Conservation (phyloP, 495 filamentous ascomycete species). For the Podospora fimiseda region DNA sequence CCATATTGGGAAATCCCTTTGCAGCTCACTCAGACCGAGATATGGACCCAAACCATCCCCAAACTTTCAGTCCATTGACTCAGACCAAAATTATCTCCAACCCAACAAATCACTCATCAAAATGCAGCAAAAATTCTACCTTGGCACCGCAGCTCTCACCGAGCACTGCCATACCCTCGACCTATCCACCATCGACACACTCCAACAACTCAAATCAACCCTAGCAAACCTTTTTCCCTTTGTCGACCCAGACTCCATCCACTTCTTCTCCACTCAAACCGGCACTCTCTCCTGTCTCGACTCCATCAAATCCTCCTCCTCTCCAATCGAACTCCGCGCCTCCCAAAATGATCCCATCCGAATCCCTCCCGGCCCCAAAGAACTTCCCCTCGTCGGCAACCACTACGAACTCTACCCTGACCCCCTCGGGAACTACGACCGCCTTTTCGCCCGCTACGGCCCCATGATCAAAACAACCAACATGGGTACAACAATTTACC, state of each 20-base stretch:
- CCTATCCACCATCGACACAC: background rate
- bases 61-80: too few species aligned
- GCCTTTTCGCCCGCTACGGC: conserved; percentile 49
- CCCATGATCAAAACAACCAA: conserved; percentile 48
- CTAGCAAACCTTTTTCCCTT: background rate
- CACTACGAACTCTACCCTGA: conserved; percentile 54
- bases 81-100: too few species aligned
- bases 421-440: conserved; percentile 52
- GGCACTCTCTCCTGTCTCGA: background rate
- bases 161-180: background rate
- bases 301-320: background rate
- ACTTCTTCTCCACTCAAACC: background rate
- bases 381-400: conserved; percentile 45
- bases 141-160: background rate
- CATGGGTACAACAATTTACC: conserved; percentile 44
- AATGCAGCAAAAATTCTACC: background rate
- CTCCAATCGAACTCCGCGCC: background rate
- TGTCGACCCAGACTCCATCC: background rate
- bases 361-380: conserved; percentile 40
- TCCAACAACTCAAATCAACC: background rate
- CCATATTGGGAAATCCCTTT: background rate
- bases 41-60: background rate
- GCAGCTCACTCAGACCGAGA: background rate
- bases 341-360: background rate
- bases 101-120: background rate